Base-by-base conservation (phyloP, 768 basidiomycete genomes). In the Auricularia sp. region DNA sequence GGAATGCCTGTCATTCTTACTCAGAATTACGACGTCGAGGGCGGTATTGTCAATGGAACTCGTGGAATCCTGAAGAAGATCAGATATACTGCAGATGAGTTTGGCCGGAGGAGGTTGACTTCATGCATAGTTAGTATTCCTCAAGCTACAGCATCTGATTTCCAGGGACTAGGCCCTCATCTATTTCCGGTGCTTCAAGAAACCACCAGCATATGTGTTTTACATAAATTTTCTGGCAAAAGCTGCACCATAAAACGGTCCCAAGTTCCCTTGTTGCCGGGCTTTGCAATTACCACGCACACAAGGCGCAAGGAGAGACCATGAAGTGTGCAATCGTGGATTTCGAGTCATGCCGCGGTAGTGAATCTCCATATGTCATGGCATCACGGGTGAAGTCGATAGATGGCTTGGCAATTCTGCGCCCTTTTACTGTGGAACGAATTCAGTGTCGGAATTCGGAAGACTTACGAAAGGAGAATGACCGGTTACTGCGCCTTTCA, bases 331-430 rank as follows among this genome's bases (percentile, higher is more conserved):
- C 69, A 0, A 71, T 78, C n/a, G 66, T 79, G 3, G 77, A 80
- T 64, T 24, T 79, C 0, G 37, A 70, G 21, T 64, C 63, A 14
- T 77, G 74, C 39, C 47, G 59, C 6, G 75, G 76, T 0, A 72
- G 72, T 0, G 76, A 79, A 67, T 59, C 74, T 0, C 75, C 78
- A 0, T 81, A 81, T 67, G 78, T 80, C 2, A 80, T 80, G 78
- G 42, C 77, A 0, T 83, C 80, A 3, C 65, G 73, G 0, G 75
- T 71, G 0, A 73, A 64, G 2, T 70, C 67, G 0, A 64, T 80
- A 0, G 44, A 72, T 3, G 75, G 76, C 0, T 42, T 80, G 3
- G 51, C 74, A 0, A 73, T 80, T 3, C 64, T 79, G 0, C 64
- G 78, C 11, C 68, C 68, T 10, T 75, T 74, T 64, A 18, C 34